Evolutionary conservation across 306 rosid genomes (phyloP).

Genomic region (Notholithocarpus densiflorus): DNA sequence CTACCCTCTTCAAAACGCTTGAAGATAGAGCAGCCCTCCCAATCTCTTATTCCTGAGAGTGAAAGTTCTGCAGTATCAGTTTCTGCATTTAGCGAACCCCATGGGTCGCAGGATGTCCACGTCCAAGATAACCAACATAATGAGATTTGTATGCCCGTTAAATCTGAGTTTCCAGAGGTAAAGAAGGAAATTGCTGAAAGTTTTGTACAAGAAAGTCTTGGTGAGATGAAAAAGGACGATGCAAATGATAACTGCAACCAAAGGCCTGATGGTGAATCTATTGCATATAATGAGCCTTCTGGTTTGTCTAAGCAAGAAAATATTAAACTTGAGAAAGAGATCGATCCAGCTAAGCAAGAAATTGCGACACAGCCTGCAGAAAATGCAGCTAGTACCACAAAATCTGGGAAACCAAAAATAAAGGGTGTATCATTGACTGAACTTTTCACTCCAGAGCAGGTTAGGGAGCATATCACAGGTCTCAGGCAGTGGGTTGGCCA

Average conservation of each 20-base stretch:
- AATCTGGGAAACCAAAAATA: slow-evolving; percentile 96
- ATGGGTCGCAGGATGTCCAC: slow-evolving; percentile 45
- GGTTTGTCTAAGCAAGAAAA: slow-evolving; percentile 54
- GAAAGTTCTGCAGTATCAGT: slow-evolving; percentile 44
- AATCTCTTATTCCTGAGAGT: slow-evolving; percentile 50
- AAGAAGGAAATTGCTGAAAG: slow-evolving; percentile 52
- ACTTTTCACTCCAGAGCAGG: slow-evolving; percentile 92
- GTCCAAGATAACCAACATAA: slow-evolving; percentile 43
- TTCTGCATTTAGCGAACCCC: slow-evolving; percentile 47
- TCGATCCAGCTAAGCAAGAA: slow-evolving; percentile 61
- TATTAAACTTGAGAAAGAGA: slow-evolving; percentile 65
- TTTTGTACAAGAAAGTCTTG: slow-evolving; percentile 38
- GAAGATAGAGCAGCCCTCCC: slow-evolving; percentile 72
- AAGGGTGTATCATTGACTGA: slow-evolving; percentile 93
- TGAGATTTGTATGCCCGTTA: slow-evolving; percentile 46
- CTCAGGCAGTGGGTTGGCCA: slow-evolving; percentile 99
- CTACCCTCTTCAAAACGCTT: slow-evolving; percentile 79
- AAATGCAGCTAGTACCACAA: slow-evolving; percentile 62
- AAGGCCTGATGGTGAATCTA: slow-evolving; percentile 44
- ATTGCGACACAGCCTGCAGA: slow-evolving; percentile 47
- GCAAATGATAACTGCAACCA: slow-evolving; percentile 36
- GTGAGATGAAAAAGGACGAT: slow-evolving; percentile 50
- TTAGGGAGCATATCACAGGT: slow-evolving; percentile 77
- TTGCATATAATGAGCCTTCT: slow-evolving; percentile 43
- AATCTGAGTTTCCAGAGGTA: slow-evolving; percentile 59